These are phyloP conservation scores for Hymenoscyphus fraxineus DNA, from an alignment of 2,329 filamentous ascomycete genomes.

Conservation along the genomic window DNA sequence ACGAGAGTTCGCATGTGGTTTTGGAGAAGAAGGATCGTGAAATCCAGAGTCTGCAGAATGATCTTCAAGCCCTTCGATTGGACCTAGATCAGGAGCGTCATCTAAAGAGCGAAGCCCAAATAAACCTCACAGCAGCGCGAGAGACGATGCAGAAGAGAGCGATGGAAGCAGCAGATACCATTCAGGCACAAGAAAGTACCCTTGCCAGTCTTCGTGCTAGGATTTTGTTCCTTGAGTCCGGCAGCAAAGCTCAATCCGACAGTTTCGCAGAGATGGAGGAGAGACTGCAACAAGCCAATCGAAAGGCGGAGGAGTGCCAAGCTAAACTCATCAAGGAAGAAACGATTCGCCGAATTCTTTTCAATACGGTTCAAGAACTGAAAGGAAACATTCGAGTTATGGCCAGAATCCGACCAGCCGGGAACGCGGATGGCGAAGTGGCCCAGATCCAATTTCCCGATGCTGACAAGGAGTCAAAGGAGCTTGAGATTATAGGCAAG, in stretches of 20 bases:
- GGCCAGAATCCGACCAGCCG: slow-evolving; percentile 75
- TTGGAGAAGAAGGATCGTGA: slow-evolving; percentile 49
- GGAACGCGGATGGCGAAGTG: slow-evolving; percentile 55
- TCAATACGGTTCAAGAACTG: slow-evolving; percentile 96
- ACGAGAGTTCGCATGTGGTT: slow-evolving; percentile 34
- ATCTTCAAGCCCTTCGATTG: slow-evolving; percentile 44
- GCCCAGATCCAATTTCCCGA: slow-evolving; percentile 81
- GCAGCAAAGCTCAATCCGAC: slow-evolving; percentile 82
- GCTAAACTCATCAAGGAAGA: slow-evolving; percentile 89
- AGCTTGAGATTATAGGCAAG: slow-evolving; percentile 78
- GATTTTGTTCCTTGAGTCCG: slow-evolving; percentile 85
- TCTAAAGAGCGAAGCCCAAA: slow-evolving; percentile 34
- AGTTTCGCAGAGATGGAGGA: slow-evolving; percentile 79
- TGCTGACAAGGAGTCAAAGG: slow-evolving; percentile 73
- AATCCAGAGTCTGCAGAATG: slow-evolving; percentile 45
- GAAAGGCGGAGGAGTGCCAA: slow-evolving; percentile 64
- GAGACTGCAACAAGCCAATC: slow-evolving; percentile 72
- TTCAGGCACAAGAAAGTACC: slow-evolving; percentile 67
- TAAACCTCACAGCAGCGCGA: slow-evolving; percentile 47
- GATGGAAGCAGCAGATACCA: slow-evolving; percentile 56
- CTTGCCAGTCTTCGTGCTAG: slow-evolving; percentile 74
- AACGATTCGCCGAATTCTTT: slow-evolving; percentile 81
- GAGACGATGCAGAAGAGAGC: slow-evolving; percentile 43
- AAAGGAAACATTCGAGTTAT: slow-evolving; percentile 99
- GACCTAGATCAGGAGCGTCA: slow-evolving; percentile 62